A percentile compares a stretch with the other conserved stretches of the same genome.
Conservation (phyloP, 1,139 yeast genomes). For the Lodderomyces jiufengensis region DNA sequence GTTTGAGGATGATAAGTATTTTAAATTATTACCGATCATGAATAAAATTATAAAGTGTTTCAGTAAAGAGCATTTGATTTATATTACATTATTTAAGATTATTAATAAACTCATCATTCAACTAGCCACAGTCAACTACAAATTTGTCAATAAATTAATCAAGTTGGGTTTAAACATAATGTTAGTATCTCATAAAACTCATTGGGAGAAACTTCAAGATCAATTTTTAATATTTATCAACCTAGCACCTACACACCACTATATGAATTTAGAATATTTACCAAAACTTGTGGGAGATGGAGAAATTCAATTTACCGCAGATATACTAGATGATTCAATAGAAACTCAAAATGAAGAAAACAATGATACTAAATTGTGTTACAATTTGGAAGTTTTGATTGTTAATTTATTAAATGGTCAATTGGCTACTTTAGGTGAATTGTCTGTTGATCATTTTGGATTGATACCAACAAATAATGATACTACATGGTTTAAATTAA, state of each 20-base stretch:
- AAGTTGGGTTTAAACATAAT: slow-evolving; percentile 29
- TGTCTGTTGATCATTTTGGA: slow-evolving; percentile 21
- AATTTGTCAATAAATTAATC: slow-evolving; percentile 27
- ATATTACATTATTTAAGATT: slow-evolving; percentile 28
- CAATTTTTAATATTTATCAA: slow-evolving; percentile 38
- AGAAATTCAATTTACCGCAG: slow-evolving; percentile 4
- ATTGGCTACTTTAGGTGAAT: slow-evolving; percentile 16
- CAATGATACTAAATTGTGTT: slow-evolving; percentile 14
- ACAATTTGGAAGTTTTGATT: slow-evolving; percentile 22
- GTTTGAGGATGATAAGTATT: slow-evolving; percentile 17
- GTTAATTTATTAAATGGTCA: slow-evolving; percentile 19
- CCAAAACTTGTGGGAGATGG: slow-evolving; percentile 12
- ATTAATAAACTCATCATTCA: slow-evolving; percentile 35
- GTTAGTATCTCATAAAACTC: slow-evolving; percentile 25
- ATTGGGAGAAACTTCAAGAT: slow-evolving; percentile 28
- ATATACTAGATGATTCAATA: slow-evolving; percentile 8
- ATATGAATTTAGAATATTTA: slow-evolving; percentile 11
- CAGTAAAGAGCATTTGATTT: slow-evolving; percentile 23
- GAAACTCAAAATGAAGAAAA: slow-evolving; percentile 6
- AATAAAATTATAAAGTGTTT: slow-evolving; percentile 15
- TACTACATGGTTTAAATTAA: slow-evolving; percentile 27
- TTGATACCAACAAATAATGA: slow-evolving; percentile 12
- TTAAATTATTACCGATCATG: slow-evolving; percentile 22
- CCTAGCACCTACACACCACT: slow-evolving; percentile 20
- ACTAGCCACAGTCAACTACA: slow-evolving; percentile 30